Percentiles rank a stretch among this genome's conserved stretches.
phyloP scores from a whole-genome alignment of 2,329 filamentous ascomycete genomes.

The Exophiala xenobiotica region DNA sequence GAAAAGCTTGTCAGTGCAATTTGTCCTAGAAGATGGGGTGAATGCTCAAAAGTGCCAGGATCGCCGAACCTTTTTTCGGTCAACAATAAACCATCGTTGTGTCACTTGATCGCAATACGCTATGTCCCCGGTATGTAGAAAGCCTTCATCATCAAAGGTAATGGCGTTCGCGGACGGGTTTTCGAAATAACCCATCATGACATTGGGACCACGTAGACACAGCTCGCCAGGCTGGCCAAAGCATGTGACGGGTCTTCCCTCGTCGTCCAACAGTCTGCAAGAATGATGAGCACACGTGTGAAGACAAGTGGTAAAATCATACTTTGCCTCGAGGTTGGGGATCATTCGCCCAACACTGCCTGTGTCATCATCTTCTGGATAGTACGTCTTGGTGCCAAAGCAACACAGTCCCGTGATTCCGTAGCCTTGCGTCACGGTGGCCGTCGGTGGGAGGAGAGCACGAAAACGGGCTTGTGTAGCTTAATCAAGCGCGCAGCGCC shows the following conservation, averaged over 20 bases:
- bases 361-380: too few relatives aligned
- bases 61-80: constrained; percentile 3
- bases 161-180: background rate
- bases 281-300: too few relatives aligned
- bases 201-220: constrained; percentile 32
- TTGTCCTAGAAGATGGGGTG: too few relatives aligned
- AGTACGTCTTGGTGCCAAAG: too few relatives aligned
- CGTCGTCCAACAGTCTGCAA: constrained; percentile 54
- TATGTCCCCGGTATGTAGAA: background rate
- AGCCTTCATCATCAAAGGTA: background rate
- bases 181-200: constrained; percentile 55
- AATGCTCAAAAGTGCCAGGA: too few relatives aligned
- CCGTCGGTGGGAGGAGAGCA: constrained; percentile 38
- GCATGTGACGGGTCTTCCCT: constrained; percentile 50
- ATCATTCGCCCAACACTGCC: too few relatives aligned
- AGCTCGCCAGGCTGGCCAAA: constrained; percentile 42
- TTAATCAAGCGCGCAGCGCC: constrained; percentile 55
- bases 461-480: constrained; percentile 49
- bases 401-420: too few relatives aligned
- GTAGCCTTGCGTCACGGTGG: constrained; percentile 39
- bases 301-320: too few relatives aligned
- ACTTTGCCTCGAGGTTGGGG: background rate
- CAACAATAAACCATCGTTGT: background rate
- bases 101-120: background rate
- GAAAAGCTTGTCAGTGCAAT: too few relatives aligned